Base-by-base conservation (phyloP, 805 yeast species). In the Komagataella populi region DNA sequence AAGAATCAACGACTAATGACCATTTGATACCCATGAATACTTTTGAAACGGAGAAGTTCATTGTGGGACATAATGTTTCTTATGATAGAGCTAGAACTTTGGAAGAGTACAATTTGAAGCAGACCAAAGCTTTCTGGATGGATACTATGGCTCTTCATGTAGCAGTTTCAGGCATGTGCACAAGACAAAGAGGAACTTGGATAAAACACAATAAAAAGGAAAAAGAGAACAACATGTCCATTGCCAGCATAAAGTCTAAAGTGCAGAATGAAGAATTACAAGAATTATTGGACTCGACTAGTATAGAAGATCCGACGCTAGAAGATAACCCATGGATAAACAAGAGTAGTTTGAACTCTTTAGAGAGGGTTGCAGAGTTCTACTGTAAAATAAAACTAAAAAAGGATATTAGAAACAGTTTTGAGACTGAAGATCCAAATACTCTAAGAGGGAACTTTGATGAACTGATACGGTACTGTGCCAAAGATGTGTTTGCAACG, bases 61-160 rank as follows among this genome's bases (percentile, higher is more conserved):
- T 93, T 1, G 74, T 95, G 3, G 99, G 99, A 0, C 96, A 88
- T 63, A 89, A 91, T 60, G 83, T 93, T 2, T 82, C 93, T 6
- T 93, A 82, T 61, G 99, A 93, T 65, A 74, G 99, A 47, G 91
- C 96, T 1, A 73, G 96, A 43, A 79, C 91, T 1, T 57, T 70
- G 30, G 97, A 93, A 51, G 99, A 93, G 63, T 93, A 93, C 66
- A 73, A 75, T 58, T 62, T 90, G 43, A 64, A 70, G 36, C 77
- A 72, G 47, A 72, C 95, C 0, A 80, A 83, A 56, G 85, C 87
- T 1, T 89, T 88, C 65, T 93, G 71, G 60, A 56, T 95, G 53
- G 99, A 93, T 64, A 90, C 96, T 1, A 86, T 91, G 89, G 84
- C 97, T 1, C 68, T 93, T 17, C 99, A 93, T 65, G 80, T 90